Conservation (phyloP, 2,329 filamentous ascomycete genomes). For the Botryosphaeria agaves region DNA sequence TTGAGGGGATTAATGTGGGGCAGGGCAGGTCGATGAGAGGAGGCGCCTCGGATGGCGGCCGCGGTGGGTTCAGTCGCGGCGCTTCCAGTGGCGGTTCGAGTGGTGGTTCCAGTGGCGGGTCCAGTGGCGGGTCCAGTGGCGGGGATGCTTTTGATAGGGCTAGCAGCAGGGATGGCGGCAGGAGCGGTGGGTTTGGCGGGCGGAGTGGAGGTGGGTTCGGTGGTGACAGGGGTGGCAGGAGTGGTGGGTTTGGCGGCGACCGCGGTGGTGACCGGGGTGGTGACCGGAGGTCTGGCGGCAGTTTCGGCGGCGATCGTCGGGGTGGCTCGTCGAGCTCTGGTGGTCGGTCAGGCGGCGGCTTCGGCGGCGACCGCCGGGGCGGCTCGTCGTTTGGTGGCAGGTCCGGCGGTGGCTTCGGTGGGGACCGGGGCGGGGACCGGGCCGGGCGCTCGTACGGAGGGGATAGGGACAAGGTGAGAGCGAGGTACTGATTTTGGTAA, state of each 20-base stretch:
- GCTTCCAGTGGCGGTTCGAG: constrained; percentile 2
- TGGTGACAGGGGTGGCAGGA: constrained; percentile 2
- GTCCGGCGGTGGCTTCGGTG: constrained; percentile 3
- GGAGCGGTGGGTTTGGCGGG: constrained; percentile 8
- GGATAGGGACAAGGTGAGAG: neutral
- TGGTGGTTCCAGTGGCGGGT: too few species aligned
- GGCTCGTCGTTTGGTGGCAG: too few species aligned
- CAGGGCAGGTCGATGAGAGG: constrained; percentile 3
- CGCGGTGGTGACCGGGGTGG: constrained; percentile 1
- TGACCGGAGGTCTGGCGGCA: constrained; percentile 2
- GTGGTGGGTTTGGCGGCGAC: constrained; percentile 5
- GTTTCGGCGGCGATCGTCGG: neutral
- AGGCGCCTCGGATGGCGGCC: constrained; percentile 3
- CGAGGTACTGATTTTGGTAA: neutral
- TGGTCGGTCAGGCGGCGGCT: constrained; percentile 4
- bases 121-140: too few species aligned
- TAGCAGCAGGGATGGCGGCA: too few species aligned
- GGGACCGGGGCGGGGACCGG: neutral
- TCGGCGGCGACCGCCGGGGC: constrained; percentile 6
- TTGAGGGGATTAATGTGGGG: constrained; percentile 14
- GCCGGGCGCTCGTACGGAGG: neutral
- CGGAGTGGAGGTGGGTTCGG: constrained; percentile 3
- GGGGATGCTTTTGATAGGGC: too few species aligned
- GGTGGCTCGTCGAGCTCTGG: neutral
- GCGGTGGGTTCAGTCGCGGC: constrained; percentile 4